Base-by-base conservation (phyloP, 805 yeast genomes). In the Millerago galiae region DNA sequence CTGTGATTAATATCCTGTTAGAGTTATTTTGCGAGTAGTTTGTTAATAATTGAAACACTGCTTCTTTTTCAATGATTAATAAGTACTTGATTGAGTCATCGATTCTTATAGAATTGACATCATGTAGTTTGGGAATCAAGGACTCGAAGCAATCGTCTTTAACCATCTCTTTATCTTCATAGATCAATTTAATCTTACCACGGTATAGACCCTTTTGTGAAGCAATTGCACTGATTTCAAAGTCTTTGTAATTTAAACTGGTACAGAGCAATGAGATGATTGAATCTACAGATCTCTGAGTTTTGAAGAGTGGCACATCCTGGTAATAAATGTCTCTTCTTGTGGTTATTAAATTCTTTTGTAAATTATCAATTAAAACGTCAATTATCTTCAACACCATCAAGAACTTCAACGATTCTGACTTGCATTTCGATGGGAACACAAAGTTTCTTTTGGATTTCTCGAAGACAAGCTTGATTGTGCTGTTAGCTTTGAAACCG, bases 311-410 rank as follows among this genome's bases (percentile, higher is more conserved):
- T 12, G 66, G 65, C 0, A 79, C 84, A 53, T 83, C 83, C 29
- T 71, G 68, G 53, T 83, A 83, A 56, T 66, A 83, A 3, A 83
- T 51, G 51, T 81, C 88, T 51, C 91, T 64, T 42, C 70, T 63
- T 0, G 83, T 60, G 9, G 52, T 50, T 2, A 44, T 37, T 15
- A 40, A 34, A 5, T 35, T 26, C 12, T 37, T 48, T 10, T 15
- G 7, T 21, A 58, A 40, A 27, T 53, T 58, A 12, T 44, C 51
- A 8, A 50, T 41, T 26, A 57, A 28, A 2, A 55, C 12, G 1
- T 42, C n/a, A 2, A 57, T 15, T 7, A 49, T 18, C 5, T 46
- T 42, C 9, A 53, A 16, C 24, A 45, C 18, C 34, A 43, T 48
- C 7, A 46, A 24, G 30, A 54, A 52, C 14, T 25, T 24, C 5